These are phyloP conservation scores for Trichoderma reesei DNA, from an alignment of 495 filamentous ascomycete species.

Conservation along the genomic window DNA sequence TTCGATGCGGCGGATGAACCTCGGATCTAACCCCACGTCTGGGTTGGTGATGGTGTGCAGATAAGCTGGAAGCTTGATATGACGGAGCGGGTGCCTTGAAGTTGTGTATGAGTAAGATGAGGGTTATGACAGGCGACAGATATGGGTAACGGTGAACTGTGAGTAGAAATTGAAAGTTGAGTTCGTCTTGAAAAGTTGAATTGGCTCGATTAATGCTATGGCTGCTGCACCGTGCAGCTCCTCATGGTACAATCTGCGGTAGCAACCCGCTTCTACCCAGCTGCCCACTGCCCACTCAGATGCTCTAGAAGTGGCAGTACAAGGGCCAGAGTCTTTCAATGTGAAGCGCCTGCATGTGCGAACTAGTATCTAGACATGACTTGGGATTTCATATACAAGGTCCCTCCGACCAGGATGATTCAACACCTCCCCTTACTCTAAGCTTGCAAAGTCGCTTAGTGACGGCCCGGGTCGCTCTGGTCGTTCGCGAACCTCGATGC, in stretches of 20 bases:
- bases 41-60: not conserved
- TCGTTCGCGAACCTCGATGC: conserved; percentile 40
- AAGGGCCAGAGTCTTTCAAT: not conserved
- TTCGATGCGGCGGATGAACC: not conserved
- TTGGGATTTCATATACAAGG: conserved; percentile 11
- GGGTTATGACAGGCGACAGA: not conserved
- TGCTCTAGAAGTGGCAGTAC: not conserved
- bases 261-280: not conserved
- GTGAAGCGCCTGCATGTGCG: not conserved
- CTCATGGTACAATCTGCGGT: not conserved
- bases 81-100: not conserved
- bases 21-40: conserved; percentile 6
- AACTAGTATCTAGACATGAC: conserved; percentile 17
- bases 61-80: not conserved
- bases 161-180: not conserved
- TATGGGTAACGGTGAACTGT: not conserved
- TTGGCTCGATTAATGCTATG: not conserved
- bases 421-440: conserved; percentile 30
- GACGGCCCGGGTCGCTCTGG: conserved; percentile 23
- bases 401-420: not conserved
- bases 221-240: not conserved
- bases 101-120: not conserved
- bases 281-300: not conserved
- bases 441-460: conserved; percentile 37
- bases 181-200: not conserved